Evolutionary conservation across 495 filamentous ascomycete species (phyloP).

Genomic region (Aspergillus ostianus): DNA sequence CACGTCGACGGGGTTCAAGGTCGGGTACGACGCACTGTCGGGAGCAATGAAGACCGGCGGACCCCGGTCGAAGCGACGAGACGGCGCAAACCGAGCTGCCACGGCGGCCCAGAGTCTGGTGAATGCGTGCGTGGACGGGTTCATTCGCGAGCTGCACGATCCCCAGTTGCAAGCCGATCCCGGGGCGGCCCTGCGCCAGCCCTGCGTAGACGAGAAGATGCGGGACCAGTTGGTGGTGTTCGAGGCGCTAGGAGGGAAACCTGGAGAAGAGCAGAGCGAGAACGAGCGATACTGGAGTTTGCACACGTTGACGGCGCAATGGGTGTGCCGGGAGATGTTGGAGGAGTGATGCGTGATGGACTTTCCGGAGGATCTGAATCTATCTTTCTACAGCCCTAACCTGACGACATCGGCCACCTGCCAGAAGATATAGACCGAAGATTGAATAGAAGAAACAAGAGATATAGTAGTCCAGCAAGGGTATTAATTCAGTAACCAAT

Average conservation of each 20-base stretch:
- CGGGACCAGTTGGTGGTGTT: constrained; percentile 82
- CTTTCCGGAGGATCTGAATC: neutral
- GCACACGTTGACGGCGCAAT: constrained; percentile 73
- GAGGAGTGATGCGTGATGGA: constrained; percentile 1
- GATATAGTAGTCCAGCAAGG: constrained; percentile 4
- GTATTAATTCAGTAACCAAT: constrained; percentile 5
- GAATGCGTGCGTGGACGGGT: constrained; percentile 51
- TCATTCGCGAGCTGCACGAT: constrained; percentile 56
- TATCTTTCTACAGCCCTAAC: neutral
- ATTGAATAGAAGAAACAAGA: neutral
- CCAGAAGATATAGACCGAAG: no score
- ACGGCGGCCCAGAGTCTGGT: constrained; percentile 40
- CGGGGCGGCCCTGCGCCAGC: constrained; percentile 6
- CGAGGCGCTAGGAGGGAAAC: constrained; percentile 58
- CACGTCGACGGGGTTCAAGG: constrained; percentile 57
- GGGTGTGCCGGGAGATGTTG: constrained; percentile 58
- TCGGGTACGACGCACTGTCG: constrained; percentile 64
- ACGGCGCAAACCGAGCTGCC: constrained; percentile 18
- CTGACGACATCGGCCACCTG: neutral
- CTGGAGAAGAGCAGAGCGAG: constrained; percentile 18
- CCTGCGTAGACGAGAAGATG: constrained; percentile 65
- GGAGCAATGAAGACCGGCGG: neutral
- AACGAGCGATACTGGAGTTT: constrained; percentile 53
- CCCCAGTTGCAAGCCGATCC: constrained; percentile 5
- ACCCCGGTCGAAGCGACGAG: neutral